phyloP scores from a whole-genome alignment of 176 grass and related monocot species.

The Ananas comosus region DNA sequence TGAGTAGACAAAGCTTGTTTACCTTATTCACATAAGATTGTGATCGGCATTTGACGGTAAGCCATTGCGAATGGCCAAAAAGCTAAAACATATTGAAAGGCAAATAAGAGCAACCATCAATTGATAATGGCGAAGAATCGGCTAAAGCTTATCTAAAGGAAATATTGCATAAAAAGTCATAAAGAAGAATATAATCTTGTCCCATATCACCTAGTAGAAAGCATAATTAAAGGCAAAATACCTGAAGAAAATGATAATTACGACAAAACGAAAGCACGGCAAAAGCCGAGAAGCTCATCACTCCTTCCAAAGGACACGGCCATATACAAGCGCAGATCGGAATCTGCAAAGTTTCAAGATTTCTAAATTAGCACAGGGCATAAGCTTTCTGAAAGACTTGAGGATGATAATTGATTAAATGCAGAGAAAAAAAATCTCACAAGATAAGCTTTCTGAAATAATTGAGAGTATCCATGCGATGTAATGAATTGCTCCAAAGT shows the following conservation, averaged over 20 bases:
- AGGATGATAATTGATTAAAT: background rate
- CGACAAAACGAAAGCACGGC: background rate
- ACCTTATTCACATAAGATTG: slow-evolving; percentile 74
- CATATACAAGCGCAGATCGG: background rate
- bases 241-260: background rate
- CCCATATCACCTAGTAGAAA: background rate
- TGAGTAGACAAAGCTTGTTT: background rate
- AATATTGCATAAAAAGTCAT: background rate
- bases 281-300: background rate
- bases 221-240: background rate
- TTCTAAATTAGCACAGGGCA: background rate
- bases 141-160: background rate
- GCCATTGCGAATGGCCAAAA: slow-evolving; percentile 79
- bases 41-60: slow-evolving; percentile 71
- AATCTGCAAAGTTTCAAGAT: background rate
- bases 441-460: slow-evolving; percentile 73
- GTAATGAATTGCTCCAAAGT: slow-evolving; percentile 69
- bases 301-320: background rate
- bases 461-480: slow-evolving; percentile 58
- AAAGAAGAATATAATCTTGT: slow-evolving; percentile 2
- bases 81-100: slow-evolving; percentile 15
- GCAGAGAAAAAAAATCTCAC: slow-evolving; percentile 32
- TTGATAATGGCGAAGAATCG: background rate
- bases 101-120: no score
- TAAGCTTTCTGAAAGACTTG: background rate